Evolutionary conservation across 1,139 yeast species (phyloP).

Genomic region (Lodderomyces jiufengensis): DNA sequence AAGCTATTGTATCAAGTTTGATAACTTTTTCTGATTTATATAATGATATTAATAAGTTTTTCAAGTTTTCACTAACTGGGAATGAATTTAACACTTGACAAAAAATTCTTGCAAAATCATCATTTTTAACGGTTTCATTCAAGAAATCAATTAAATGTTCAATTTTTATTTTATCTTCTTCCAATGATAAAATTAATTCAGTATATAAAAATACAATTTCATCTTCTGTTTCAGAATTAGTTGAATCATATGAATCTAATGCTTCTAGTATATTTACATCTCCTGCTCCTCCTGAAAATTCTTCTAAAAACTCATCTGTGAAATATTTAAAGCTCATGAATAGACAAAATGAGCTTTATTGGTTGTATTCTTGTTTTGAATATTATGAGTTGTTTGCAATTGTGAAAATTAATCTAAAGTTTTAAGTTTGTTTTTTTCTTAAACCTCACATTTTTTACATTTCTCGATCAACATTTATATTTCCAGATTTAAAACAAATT

Average conservation of each 20-base stretch:
- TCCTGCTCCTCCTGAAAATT: conserved; percentile 27
- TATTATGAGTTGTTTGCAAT: too few species aligned
- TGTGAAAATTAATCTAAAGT: too few species aligned
- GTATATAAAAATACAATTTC: conserved; percentile 27
- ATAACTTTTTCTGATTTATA: conserved; percentile 25
- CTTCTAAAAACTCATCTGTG: conserved; percentile 25
- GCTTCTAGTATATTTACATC: conserved; percentile 27
- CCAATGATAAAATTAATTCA: conserved; percentile 32
- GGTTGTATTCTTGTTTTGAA: too few species aligned
- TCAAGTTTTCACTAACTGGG: conserved; percentile 30
- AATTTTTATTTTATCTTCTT: conserved; percentile 23
- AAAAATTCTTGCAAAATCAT: conserved; percentile 35
- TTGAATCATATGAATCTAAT: conserved; percentile 22
- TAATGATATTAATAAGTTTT: conserved; percentile 22
- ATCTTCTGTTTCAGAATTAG: conserved; percentile 17
- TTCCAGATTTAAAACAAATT: too few species aligned
- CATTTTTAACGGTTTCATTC: conserved; percentile 28
- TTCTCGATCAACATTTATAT: too few species aligned
- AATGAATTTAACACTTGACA: conserved; percentile 46
- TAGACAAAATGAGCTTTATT: too few species aligned
- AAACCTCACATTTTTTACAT: too few species aligned
- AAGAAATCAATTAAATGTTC: conserved; percentile 28
- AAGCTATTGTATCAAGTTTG: conserved; percentile 36
- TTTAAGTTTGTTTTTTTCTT: too few species aligned
- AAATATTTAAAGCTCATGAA: conserved; percentile 18